Evolutionary conservation across 306 rosid species (phyloP), one percentile per base, ranked within the genome.

Genomic region (Mimosa pudica): DNA sequence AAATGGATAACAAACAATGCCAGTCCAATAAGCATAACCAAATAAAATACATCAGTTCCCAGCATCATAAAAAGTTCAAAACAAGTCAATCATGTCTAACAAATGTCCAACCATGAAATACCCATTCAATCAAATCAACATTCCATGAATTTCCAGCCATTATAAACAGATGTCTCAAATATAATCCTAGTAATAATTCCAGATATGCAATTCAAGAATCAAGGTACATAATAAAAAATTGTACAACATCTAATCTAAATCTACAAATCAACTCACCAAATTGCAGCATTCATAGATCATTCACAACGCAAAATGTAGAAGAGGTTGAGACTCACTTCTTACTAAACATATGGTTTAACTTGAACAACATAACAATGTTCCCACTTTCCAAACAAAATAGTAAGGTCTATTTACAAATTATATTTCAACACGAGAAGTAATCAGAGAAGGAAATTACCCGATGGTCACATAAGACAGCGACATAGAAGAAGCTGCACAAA

Each of bases 401-500:
- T 74, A 70, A 63, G 52, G 72, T 41, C 35, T 33, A 77, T 44
- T 30, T 70, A 38, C 58, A 41, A 57, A 57, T 57, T 5, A 57
- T 12, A 47, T 61, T 67, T 49, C 73, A 46, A 63, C 60, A 54
- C 49, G 14, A 52, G 32, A 24, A 24, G 49, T 38, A 55, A 57
- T 57, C 35, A 4, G 74, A 18, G 33, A 33, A 80, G 45, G 62
- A 62, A 67, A 79, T 70, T 87, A 95, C 97, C 96, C 90, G 96
- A 11, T 80, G 92, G 79, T 87, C 92, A 78, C 90, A 91, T 48
- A 81, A 89, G 85, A 67, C 16, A 18, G 36, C 81, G 89, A 77
- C 73, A 85, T 84, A 84, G 92, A 92, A 65, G 92, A 92, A 65
- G 87, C 92, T 44, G 89, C 80, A 84, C 95, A 90, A 75, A 86